A percentile compares a stretch with the other conserved stretches of the same genome.
These are phyloP conservation scores for Lachnellula occidentalis DNA, from an alignment of 2,329 filamentous ascomycete species.

Conservation along the genomic window DNA sequence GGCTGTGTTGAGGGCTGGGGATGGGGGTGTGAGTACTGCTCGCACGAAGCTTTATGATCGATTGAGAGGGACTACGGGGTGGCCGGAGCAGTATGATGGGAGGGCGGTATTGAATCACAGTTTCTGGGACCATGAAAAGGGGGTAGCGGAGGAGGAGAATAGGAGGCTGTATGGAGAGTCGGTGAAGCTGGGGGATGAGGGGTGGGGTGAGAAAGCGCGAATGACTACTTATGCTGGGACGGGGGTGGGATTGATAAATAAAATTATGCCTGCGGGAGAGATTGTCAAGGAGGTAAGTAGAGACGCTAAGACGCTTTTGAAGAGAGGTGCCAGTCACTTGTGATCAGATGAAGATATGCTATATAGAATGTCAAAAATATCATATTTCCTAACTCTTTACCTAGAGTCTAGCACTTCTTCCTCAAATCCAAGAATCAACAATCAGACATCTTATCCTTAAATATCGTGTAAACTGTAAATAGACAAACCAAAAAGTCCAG, in stretches of 20 bases:
- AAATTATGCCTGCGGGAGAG: constrained; percentile 43
- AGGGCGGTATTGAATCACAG: constrained; percentile 53
- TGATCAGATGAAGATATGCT: neutral
- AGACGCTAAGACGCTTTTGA: neutral
- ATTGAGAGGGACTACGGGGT: constrained; percentile 42
- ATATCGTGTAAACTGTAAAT: too few species aligned
- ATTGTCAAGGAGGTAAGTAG: constrained; percentile 42
- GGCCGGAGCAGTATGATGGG: constrained; percentile 53
- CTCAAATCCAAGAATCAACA: too few species aligned
- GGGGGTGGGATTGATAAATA: constrained; percentile 52
- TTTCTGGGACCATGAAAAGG: constrained; percentile 37
- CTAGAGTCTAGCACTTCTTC: neutral
- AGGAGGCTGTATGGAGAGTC: constrained; percentile 38
- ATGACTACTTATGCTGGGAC: constrained; percentile 59
- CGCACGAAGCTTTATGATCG: constrained; percentile 46
- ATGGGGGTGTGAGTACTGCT: constrained; percentile 47
- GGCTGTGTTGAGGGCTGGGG: constrained; percentile 39
- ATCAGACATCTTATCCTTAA: too few species aligned
- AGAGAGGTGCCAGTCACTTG: neutral
- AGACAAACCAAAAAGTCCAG: too few species aligned
- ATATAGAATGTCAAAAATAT: neutral
- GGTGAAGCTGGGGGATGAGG: constrained; percentile 42
- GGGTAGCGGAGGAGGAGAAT: constrained; percentile 37
- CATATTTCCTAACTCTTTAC: neutral
- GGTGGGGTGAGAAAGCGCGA: constrained; percentile 47